Conservation (phyloP, 1,284 basidiomycete genomes). For the Moniliella sp. region DNA sequence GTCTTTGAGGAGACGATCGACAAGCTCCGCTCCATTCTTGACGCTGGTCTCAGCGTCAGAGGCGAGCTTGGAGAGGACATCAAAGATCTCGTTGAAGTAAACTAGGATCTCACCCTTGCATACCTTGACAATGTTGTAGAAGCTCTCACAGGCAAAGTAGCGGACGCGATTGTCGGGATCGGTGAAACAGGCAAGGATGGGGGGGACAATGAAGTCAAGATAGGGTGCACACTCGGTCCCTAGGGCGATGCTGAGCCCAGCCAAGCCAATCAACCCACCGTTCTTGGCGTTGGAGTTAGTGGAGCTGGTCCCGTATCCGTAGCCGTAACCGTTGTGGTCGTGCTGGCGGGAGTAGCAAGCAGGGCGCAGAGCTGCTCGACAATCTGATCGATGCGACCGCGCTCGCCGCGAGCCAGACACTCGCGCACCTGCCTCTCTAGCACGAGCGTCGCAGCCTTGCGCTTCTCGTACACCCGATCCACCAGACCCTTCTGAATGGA, state of each 20-base stretch:
- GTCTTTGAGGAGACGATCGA: conserved; percentile 87
- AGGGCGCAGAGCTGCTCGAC: conserved; percentile 73
- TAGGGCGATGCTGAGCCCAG: conserved; percentile 82
- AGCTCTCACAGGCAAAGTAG: conserved; percentile 86
- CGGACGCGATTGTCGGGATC: conserved; percentile 61
- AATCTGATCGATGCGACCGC: conserved; percentile 59
- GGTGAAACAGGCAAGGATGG: conserved; percentile 74
- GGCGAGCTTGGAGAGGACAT: conserved; percentile 87
- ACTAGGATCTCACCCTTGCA: conserved; percentile 89
- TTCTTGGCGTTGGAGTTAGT: conserved; percentile 52
- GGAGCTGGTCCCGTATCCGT: too few relatives aligned
- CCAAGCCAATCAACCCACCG: conserved; percentile 85
- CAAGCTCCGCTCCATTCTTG: conserved; percentile 93
- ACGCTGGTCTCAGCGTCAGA: conserved; percentile 89
- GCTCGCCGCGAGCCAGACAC: conserved; percentile 56
- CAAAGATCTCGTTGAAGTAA: conserved; percentile 95
- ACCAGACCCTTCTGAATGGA: conserved; percentile 24
- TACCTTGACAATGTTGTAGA: conserved; percentile 90
- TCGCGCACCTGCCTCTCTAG: conserved; percentile 84
- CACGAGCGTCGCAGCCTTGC: conserved; percentile 81
- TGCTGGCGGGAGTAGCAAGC: conserved; percentile 7
- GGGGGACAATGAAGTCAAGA: conserved; percentile 73
- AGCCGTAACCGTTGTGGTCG: too few relatives aligned
- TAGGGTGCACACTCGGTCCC: conserved; percentile 78
- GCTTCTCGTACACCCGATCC: conserved; percentile 53